Conservation (phyloP, 2,329 filamentous ascomycete genomes). For the Knufia petricola region DNA sequence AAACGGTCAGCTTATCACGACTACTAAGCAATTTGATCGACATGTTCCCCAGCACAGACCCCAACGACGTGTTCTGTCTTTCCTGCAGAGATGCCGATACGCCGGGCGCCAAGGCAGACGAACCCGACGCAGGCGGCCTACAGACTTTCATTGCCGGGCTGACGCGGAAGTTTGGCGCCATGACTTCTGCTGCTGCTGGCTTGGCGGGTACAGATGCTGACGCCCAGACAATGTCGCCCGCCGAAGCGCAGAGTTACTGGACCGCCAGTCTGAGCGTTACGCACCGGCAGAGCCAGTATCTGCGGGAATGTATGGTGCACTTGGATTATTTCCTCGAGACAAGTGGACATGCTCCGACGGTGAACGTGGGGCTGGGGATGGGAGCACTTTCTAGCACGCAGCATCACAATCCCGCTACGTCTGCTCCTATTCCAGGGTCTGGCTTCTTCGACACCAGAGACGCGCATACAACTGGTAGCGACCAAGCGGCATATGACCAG, state of each 20-base stretch:
- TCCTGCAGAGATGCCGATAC: conserved; percentile 58
- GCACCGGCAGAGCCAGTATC: conserved; percentile 74
- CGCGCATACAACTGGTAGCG: too few species aligned
- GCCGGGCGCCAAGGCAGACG: conserved; percentile 1
- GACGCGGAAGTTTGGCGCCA: conserved; percentile 54
- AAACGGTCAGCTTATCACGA: conserved; percentile 13
- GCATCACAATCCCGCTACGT: conserved; percentile 13
- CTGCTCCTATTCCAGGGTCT: conserved; percentile 15
- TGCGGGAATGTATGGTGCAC: conserved; percentile 61
- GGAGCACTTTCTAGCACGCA: neutral
- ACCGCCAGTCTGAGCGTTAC: conserved; percentile 83
- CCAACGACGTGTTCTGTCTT: conserved; percentile 49
- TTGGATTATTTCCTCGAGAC: conserved; percentile 60
- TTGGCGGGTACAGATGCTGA: conserved; percentile 7
- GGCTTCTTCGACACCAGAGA: conserved; percentile 7
- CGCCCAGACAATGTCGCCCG: conserved; percentile 29
- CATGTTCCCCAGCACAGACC: conserved; percentile 35
- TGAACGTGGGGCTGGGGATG: conserved; percentile 36
- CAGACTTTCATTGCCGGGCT: conserved; percentile 59
- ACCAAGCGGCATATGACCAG: neutral
- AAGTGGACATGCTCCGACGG: neutral
- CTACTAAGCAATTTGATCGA: conserved; percentile 32
- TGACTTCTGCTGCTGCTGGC: conserved; percentile 50
- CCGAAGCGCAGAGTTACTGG: conserved; percentile 36
- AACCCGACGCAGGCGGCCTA: conserved; percentile 48